These are phyloP conservation scores for Phoenix dactylifera DNA, from an alignment of 176 grass and related monocot genomes.

Conservation along the genomic window DNA sequence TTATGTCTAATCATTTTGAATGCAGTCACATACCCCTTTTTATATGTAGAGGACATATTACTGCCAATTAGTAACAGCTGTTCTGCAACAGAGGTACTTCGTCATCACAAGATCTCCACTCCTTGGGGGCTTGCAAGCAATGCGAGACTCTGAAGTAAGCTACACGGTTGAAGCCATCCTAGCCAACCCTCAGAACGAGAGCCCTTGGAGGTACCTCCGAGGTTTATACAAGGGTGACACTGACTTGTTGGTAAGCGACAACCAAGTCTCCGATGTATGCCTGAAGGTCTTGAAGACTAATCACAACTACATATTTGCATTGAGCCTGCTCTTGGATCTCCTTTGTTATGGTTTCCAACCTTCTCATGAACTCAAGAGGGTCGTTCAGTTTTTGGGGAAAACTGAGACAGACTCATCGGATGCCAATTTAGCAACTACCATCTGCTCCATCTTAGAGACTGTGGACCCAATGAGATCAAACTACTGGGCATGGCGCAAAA, in stretches of 20 bases:
- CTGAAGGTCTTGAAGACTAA: slow-evolving; percentile 65
- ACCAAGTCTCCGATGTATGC: slow-evolving; percentile 46
- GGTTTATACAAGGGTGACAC: slow-evolving; percentile 68
- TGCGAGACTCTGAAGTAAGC: slow-evolving; percentile 79
- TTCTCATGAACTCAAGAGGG: slow-evolving; percentile 49
- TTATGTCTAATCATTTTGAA: too few relatives aligned
- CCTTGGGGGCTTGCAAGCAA: slow-evolving; percentile 47
- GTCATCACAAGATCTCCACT: slow-evolving; percentile 77
- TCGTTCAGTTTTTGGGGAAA: slow-evolving; percentile 26
- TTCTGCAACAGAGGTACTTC: slow-evolving; percentile 60
- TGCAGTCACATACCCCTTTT: too few relatives aligned
- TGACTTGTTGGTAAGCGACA: slow-evolving; percentile 42
- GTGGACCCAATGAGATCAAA: slow-evolving; percentile 77
- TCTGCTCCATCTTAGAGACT: slow-evolving; percentile 62
- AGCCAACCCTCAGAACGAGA: slow-evolving; percentile 68
- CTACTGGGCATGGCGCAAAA: slow-evolving; percentile 79
- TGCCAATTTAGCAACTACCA: slow-evolving; percentile 33
- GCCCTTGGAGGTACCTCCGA: slow-evolving; percentile 83
- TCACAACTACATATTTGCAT: slow-evolving; percentile 40
- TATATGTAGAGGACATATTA: too few relatives aligned
- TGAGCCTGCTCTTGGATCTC: slow-evolving; percentile 66
- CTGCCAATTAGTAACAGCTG: neutral
- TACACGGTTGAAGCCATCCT: slow-evolving; percentile 70
- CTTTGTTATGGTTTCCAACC: slow-evolving; percentile 56
- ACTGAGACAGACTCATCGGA: slow-evolving; percentile 24